These are phyloP conservation scores for Curvularia sp. DNA, from an alignment of 2,329 filamentous ascomycete genomes.

Conservation along the genomic window DNA sequence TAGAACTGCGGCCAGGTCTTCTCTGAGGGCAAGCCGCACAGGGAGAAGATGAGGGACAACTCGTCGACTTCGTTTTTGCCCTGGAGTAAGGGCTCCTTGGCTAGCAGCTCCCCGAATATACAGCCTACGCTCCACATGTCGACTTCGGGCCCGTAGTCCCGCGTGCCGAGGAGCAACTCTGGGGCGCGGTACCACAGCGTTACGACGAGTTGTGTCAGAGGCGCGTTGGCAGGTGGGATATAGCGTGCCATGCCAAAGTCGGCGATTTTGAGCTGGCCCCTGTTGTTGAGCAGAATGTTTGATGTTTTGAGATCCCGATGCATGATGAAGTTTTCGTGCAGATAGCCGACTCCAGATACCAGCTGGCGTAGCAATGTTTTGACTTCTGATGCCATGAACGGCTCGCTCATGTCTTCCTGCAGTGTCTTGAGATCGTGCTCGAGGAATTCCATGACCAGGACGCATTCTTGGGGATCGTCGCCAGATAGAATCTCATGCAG, in stretches of 20 bases:
- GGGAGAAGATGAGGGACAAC: constrained; percentile 78
- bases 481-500: constrained; percentile 86
- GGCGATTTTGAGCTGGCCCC: constrained; percentile 91
- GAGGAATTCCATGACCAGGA: constrained; percentile 95
- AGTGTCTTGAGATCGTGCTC: constrained; percentile 96
- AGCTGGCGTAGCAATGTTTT: constrained; percentile 91
- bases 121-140: constrained; percentile 98
- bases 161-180: constrained; percentile 83
- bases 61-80: constrained; percentile 94
- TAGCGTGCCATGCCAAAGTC: constrained; percentile 98
- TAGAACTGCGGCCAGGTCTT: constrained; percentile 86
- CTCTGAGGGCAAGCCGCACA: constrained; percentile 85
- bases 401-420: constrained; percentile 91
- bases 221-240: constrained; percentile 71
- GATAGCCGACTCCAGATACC: constrained; percentile 77
- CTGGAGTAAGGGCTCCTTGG: constrained; percentile 80
- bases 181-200: constrained; percentile 97
- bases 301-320: constrained; percentile 51
- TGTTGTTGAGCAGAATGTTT: constrained; percentile 86
- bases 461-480: constrained; percentile 71
- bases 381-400: constrained; percentile 89
- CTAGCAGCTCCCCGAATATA: constrained; percentile 90
- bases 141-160: constrained; percentile 75
- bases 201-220: constrained; percentile 89
- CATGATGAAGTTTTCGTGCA: constrained; percentile 89